Evolutionary conservation across 441 rosid genomes (phyloP), one percentile per base, ranked within the genome.

Genomic region (Jatropha multifida): DNA sequence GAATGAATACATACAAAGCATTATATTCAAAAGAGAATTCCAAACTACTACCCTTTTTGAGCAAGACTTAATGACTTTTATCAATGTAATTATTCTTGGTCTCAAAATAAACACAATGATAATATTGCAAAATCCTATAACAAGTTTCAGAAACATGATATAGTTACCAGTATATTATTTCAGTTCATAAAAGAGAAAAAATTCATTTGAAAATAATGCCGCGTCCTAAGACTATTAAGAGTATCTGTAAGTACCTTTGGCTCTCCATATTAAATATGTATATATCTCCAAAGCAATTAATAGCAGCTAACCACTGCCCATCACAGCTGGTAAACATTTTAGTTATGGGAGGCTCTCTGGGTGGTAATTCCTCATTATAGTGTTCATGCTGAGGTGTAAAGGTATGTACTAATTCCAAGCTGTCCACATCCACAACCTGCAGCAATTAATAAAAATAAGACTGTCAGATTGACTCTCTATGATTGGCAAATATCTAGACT

Each of bases 291-390:
- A 91, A 94, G 85, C 98, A 96, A 81, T 89, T 96, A 74, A 90
- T 61, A 32, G 98, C 97, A 80, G 97, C 96, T 76, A 96, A 76
- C 96, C 99, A 94, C 74, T 86, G 94, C 81, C 92, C 98, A 87
- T 91, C 90, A 71, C 86, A 79, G 80, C 97, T 96, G 13, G 91
- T 84, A 75, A 89, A 89, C 92, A 96, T 79, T 85, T 87, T 92
- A 76, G 97, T 96, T 79, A 96, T 85, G 27, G 97, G 96, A 75
- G 93, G 93, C 80, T 90, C 98, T 32, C 69, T 73, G 54, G 92
- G 88, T 20, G 81, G 78, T 66, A 81, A 81, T 55, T 84, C 84
- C 68, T 80, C 81, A 59, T 86, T 85, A 74, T 78, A 79, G 74
- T 81, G 90, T 60, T 86, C 86, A 51, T 74, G 82, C 69, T 86